These are phyloP conservation scores for Williopsis jadinii DNA, from an alignment of 1,139 yeast genomes.

Conservation along the genomic window DNA sequence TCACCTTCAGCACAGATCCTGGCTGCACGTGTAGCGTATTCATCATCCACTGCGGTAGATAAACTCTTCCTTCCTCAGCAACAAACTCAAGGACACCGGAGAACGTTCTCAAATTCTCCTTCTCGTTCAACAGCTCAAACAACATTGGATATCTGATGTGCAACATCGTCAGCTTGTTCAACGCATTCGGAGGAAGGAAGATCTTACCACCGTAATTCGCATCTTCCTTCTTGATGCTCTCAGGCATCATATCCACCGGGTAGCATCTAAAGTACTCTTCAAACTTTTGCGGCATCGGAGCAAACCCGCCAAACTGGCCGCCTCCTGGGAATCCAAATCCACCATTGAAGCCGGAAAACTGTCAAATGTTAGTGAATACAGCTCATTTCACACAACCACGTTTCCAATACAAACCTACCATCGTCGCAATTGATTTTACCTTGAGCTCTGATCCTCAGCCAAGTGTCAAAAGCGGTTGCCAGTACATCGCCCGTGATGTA, in stretches of 20 bases:
- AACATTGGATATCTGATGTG: constrained; percentile 96
- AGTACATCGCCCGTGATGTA: too few species aligned
- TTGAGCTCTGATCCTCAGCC: too few species aligned
- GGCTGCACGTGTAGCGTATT: constrained; percentile 63
- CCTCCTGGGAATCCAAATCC: constrained; percentile 13
- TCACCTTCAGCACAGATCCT: constrained; percentile 71
- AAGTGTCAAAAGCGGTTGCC: too few species aligned
- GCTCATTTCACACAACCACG: too few species aligned
- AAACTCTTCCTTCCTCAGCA: constrained; percentile 95
- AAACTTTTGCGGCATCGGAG: constrained; percentile 34
- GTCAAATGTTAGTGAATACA: not conserved
- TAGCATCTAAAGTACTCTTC: constrained; percentile 89
- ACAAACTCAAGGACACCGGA: constrained; percentile 95
- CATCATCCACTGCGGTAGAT: constrained; percentile 98
- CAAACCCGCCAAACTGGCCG: constrained; percentile 19
- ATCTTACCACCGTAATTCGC: constrained; percentile 97
- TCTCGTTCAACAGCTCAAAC: constrained; percentile 71
- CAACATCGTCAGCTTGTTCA: constrained; percentile 77
- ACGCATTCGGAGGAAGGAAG: constrained; percentile 87
- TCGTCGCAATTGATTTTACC: too few species aligned
- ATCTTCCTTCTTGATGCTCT: constrained; percentile 64
- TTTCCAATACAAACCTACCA: too few species aligned
- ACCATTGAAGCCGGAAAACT: constrained; percentile 31
- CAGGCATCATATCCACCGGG: constrained; percentile 90
- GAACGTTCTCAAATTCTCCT: constrained; percentile 54